Evolutionary conservation across 805 yeast genomes (phyloP).

Genomic region (Saccharomyces jurei): DNA sequence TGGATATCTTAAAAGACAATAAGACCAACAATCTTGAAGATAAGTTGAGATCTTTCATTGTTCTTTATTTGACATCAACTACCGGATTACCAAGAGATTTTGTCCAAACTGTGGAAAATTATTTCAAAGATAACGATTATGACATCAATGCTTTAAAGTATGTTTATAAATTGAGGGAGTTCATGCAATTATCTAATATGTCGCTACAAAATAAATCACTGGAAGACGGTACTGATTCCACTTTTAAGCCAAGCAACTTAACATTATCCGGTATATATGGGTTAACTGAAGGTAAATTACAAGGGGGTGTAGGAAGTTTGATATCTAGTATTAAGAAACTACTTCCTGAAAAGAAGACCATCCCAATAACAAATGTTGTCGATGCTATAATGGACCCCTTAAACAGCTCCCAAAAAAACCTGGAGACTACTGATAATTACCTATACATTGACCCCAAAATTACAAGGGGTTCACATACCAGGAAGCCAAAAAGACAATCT

Average conservation of each 20-base stretch:
- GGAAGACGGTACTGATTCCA: slow-evolving; percentile 28
- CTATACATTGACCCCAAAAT: slow-evolving; percentile 80
- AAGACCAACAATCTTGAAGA: slow-evolving; percentile 63
- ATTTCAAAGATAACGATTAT: slow-evolving; percentile 47
- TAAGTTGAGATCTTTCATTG: slow-evolving; percentile 81
- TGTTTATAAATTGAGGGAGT: slow-evolving; percentile 73
- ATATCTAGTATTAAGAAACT: slow-evolving; percentile 82
- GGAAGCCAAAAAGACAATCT: slow-evolving; percentile 76
- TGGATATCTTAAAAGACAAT: slow-evolving; percentile 45
- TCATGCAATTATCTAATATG: slow-evolving; percentile 46
- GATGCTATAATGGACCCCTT: slow-evolving; percentile 86
- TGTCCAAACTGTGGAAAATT: slow-evolving; percentile 52
- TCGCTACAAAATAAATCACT: slow-evolving; percentile 30
- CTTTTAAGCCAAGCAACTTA: slow-evolving; percentile 27
- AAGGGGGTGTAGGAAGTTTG: slow-evolving; percentile 84
- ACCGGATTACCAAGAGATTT: slow-evolving; percentile 37
- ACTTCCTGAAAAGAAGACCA: slow-evolving; percentile 77
- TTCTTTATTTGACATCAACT: slow-evolving; percentile 54
- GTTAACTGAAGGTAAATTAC: slow-evolving; percentile 69
- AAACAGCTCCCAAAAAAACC: slow-evolving; percentile 51
- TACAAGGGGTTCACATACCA: slow-evolving; percentile 81
- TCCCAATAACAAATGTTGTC: slow-evolving; percentile 84
- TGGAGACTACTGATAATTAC: slow-evolving; percentile 78
- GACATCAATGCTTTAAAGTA: slow-evolving; percentile 62
- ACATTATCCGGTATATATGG: slow-evolving; percentile 72